phyloP scores from a whole-genome alignment of 2,329 filamentous ascomycete species.

The Colletotrichum gloeosporioides region DNA sequence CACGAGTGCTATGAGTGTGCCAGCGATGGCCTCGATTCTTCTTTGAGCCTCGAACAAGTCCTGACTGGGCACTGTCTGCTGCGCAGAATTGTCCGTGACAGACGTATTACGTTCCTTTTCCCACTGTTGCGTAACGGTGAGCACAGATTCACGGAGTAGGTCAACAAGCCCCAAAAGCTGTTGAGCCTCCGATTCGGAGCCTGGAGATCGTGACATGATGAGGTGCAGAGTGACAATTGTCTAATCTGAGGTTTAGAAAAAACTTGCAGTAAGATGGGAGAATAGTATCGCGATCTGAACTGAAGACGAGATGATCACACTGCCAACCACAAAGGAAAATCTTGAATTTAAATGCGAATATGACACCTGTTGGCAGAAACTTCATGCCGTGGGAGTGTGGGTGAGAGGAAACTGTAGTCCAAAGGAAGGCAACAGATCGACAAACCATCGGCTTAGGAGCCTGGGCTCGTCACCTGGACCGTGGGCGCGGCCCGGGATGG shows the following conservation, averaged over 20 bases:
- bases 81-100: not conserved
- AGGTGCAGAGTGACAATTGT: not conserved
- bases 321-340: not conserved
- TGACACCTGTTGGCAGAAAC: not conserved
- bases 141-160: not conserved
- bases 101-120: not conserved
- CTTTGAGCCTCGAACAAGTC: slow-evolving; percentile 36
- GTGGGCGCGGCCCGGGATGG: not conserved
- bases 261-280: not conserved
- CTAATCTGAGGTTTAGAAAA: not conserved
- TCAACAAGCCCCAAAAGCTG: not conserved
- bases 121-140: not conserved
- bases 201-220: not conserved
- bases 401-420: not conserved
- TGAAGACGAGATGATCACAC: not conserved
- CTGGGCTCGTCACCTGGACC: not conserved
- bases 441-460: not conserved
- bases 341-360: not conserved
- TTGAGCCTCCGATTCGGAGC: not conserved
- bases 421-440: not conserved
- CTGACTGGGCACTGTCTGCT: not conserved
- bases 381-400: not conserved
- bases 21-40: slow-evolving; percentile 34
- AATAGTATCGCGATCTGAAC: not conserved
- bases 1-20: slow-evolving; percentile 37